Conservation (phyloP, 106 monocot genomes). For the Apostasia ramifera region DNA sequence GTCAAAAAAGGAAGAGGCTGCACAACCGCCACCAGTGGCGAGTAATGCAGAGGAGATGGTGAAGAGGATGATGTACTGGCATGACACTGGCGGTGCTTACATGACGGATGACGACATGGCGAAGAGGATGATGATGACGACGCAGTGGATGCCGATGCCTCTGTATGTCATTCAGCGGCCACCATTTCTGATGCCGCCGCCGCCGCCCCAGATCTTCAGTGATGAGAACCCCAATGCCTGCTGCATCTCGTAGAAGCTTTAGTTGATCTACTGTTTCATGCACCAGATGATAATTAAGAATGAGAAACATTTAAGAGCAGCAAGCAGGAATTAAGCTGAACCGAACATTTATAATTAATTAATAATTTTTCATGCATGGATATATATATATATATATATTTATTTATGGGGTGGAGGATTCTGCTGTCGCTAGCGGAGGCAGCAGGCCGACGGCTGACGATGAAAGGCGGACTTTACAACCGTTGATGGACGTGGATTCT, state of each 20-base stretch:
- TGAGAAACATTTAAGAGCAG: too few relatives aligned
- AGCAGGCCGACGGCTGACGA: background rate
- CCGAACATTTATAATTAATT: too few relatives aligned
- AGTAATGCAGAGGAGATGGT: constrained; percentile 32
- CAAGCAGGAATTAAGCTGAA: too few relatives aligned
- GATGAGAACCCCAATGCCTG: constrained; percentile 98
- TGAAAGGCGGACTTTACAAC: background rate
- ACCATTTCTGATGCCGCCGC: constrained; percentile 18
- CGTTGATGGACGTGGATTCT: too few relatives aligned
- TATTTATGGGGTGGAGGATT: too few relatives aligned
- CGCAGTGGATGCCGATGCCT: constrained; percentile 19
- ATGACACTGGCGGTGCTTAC: background rate
- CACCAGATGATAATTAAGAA: too few relatives aligned
- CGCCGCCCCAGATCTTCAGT: constrained; percentile 85
- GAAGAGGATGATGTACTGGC: constrained; percentile 66
- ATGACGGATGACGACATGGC: constrained; percentile 13
- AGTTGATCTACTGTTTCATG: too few relatives aligned
- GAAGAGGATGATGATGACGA: constrained; percentile 8
- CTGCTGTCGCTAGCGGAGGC: background rate
- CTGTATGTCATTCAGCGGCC: constrained; percentile 39
- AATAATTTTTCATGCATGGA: too few relatives aligned
- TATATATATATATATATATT: too few relatives aligned
- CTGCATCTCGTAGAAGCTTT: constrained; percentile 35
- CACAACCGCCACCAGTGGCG: background rate
- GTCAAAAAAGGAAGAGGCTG: constrained; percentile 9